Evolutionary conservation across 352 stramenopile species (phyloP), one percentile per base, ranked within the genome.

Genomic region (Blastocystis sp.): DNA sequence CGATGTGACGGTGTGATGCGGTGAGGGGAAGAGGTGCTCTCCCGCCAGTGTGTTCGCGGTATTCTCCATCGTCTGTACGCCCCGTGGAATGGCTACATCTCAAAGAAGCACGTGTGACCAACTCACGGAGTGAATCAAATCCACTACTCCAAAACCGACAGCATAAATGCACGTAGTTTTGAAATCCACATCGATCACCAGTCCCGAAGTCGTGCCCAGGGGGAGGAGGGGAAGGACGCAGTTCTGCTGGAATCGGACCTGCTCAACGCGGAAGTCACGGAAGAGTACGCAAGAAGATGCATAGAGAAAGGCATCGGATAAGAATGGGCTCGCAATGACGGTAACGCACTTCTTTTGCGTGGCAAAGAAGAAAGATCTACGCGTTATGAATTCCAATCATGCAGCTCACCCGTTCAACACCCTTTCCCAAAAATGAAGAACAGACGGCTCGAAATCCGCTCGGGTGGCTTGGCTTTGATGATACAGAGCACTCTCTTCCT

Each of bases 341-440:
- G 48, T n/a, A 48, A 84, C 34, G 17, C 1, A 14, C 45, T 84
- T 84, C 1, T 70, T 56, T 45, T 60, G 67, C 41, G 43, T 34
- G 28, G 23, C 21, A 38, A 69, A 11, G 38, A 19, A 5, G 43
- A 84, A 84, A 69, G 23, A 59, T 45, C 74, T 84, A 84, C 11
- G 9, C 21, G 21, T 21, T 2, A 59, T 11, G 38, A 34, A 23
- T 34, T 19, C 19, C 10, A 52, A 56, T 7, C 14, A 69, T 21
- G 10, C 7, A 84, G 4, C n/a, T 21, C 2, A 81, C 71, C 40
- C 21, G 10, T 52, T 81, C 0, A 81, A 17, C 0, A 81, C 71
- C 0, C 14, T 38, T 17, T 81, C 60, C 71, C 71, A 81, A 17
- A 81, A 40, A 65, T 67, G 14, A 40, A 81, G 71, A 40, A 81